These are phyloP conservation scores for Scutellaria barbata DNA, from an alignment of 257 asterid genomes.

Conservation along the genomic window DNA sequence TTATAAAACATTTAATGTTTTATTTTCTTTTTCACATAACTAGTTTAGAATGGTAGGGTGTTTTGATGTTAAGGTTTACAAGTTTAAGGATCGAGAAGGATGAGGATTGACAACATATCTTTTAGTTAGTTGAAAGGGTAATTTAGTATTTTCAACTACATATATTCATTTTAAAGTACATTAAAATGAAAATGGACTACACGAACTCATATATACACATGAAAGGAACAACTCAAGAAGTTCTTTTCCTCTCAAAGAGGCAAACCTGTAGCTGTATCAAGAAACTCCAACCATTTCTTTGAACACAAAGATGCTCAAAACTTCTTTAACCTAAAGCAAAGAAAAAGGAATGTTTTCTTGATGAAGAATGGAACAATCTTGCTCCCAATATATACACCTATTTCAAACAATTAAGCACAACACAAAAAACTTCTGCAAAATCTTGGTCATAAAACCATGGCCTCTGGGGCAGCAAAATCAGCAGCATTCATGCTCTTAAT, in stretches of 20 bases:
- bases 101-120: no score
- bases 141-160: no score
- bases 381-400: conserved; percentile 1
- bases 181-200: no score
- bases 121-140: no score
- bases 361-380: conserved; percentile 48
- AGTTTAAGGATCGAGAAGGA: no score
- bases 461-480: conserved; percentile 82
- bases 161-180: no score
- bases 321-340: conserved; percentile 20
- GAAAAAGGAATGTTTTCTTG: conserved; percentile 29
- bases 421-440: not conserved
- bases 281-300: conserved; percentile 47
- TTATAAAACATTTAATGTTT: no score
- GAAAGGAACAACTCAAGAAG: not conserved
- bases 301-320: conserved; percentile 34
- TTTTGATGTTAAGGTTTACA: no score
- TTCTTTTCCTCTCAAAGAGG: conserved; percentile 58
- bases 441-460: conserved; percentile 52
- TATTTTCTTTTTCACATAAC: no score
- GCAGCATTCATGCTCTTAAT: conserved; percentile 64
- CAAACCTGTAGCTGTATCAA: conserved; percentile 36
- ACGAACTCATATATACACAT: no score
- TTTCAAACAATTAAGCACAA: conserved; percentile 30
- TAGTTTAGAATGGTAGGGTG: no score